These are phyloP conservation scores for Ceratobasidium sp. DNA, from an alignment of 1,284 basidiomycete genomes.

Conservation along the genomic window DNA sequence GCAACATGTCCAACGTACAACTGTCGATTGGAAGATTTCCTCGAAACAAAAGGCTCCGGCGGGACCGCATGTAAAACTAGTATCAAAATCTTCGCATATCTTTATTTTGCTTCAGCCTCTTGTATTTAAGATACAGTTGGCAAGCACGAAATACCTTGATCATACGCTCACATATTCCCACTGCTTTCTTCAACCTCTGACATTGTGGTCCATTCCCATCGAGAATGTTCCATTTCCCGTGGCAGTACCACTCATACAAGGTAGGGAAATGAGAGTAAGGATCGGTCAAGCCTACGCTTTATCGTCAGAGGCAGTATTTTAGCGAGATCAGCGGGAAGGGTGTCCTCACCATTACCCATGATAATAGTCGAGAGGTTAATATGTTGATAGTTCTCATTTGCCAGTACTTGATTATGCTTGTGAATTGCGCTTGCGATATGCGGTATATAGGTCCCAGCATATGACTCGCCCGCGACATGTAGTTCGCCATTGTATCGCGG, in stretches of 20 bases:
- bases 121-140: background rate
- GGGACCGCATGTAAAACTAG: conserved; percentile 58
- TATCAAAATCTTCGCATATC: conserved; percentile 50
- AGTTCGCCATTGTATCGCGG: conserved; percentile 46
- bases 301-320: background rate
- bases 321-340: background rate
- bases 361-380: conserved; percentile 55
- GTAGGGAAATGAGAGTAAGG: conserved; percentile 51
- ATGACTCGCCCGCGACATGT: conserved; percentile 58
- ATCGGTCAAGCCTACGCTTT: conserved; percentile 48
- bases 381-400: conserved; percentile 38
- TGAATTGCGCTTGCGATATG: conserved; percentile 53
- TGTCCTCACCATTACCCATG: conserved; percentile 52
- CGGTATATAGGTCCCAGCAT: conserved; percentile 58
- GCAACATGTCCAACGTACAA: background rate
- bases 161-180: conserved; percentile 47
- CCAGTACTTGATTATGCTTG: conserved; percentile 49
- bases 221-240: conserved; percentile 48
- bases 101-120: background rate
- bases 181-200: conserved; percentile 46
- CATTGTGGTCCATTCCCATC: conserved; percentile 48
- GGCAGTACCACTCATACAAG: conserved; percentile 56
- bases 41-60: conserved; percentile 46
- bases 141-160: conserved; percentile 18
- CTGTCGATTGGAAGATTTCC: background rate